Conservation (phyloP, 768 basidiomycete genomes). For the Termitomyces titanicus region DNA sequence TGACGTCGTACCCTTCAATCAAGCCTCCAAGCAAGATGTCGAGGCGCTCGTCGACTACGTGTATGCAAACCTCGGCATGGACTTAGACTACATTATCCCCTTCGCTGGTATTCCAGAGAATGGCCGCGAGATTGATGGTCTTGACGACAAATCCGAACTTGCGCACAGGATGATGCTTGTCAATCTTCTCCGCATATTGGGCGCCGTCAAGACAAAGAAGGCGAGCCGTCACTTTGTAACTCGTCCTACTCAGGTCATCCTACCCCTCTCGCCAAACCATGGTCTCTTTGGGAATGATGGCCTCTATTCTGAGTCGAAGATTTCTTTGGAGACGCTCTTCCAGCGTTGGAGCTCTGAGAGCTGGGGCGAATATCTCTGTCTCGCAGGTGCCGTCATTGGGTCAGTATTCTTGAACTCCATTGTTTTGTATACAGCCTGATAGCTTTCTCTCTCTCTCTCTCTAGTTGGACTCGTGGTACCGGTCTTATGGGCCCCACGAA, state of each 20-base stretch:
- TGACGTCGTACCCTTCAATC: constrained; percentile 98
- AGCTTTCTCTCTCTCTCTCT: constrained; percentile 9
- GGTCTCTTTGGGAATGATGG: constrained; percentile 98
- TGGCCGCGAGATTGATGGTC: constrained; percentile 94
- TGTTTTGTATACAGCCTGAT: not conserved
- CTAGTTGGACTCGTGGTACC: constrained; percentile 95
- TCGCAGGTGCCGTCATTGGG: constrained; percentile 98
- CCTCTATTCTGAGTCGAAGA: constrained; percentile 97
- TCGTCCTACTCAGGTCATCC: constrained; percentile 96
- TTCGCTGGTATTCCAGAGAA: constrained; percentile 99
- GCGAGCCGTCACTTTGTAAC: constrained; percentile 96
- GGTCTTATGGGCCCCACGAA: constrained; percentile 96
- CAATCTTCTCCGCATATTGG: constrained; percentile 92
- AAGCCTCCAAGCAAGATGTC: constrained; percentile 97
- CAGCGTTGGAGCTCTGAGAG: constrained; percentile 97
- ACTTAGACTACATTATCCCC: constrained; percentile 97
- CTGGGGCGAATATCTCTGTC: constrained; percentile 98
- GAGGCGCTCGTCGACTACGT: constrained; percentile 98
- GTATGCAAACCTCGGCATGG: constrained; percentile 91
- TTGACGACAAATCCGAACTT: constrained; percentile 97
- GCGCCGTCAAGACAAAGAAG: constrained; percentile 98
- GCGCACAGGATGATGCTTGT: constrained; percentile 99
- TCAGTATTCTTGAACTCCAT: constrained; percentile 31
- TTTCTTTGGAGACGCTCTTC: constrained; percentile 96
- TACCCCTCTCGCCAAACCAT: constrained; percentile 97